phyloP scores from a whole-genome alignment of 2,329 filamentous ascomycete species.

The Ophiostoma fasciatum region DNA sequence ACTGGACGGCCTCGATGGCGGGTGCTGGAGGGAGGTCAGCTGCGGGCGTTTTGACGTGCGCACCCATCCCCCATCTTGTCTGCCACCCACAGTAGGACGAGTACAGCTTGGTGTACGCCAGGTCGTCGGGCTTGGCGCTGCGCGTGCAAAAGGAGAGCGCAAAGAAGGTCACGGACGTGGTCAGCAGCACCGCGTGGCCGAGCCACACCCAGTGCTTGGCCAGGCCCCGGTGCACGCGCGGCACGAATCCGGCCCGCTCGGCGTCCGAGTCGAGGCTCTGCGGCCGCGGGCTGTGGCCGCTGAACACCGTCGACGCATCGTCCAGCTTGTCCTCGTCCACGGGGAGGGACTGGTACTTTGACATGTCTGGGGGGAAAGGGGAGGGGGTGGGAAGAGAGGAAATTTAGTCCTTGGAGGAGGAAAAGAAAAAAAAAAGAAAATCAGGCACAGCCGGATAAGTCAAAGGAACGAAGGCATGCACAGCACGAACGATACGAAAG shows the following conservation, averaged over 20 bases:
- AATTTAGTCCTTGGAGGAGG: neutral
- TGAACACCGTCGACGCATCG: conserved; percentile 3
- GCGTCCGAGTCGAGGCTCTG: conserved; percentile 8
- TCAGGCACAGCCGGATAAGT: neutral
- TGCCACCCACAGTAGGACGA: conserved; percentile 23
- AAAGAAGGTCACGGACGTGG: conserved; percentile 25
- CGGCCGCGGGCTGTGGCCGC: conserved; percentile 3
- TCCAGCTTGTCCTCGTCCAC: conserved; percentile 23
- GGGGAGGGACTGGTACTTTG: conserved; percentile 22
- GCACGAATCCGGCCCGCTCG: conserved; percentile 3
- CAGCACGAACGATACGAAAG: conserved; percentile 1
- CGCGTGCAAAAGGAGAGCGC: conserved; percentile 24
- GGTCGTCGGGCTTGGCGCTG: conserved; percentile 20
- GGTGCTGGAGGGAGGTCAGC: conserved; percentile 29
- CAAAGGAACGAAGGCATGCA: neutral
- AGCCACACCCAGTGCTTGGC: conserved; percentile 24
- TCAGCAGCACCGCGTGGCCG: conserved; percentile 24
- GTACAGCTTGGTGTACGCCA: conserved; percentile 22
- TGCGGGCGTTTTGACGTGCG: too few species aligned
- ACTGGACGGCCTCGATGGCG: conserved; percentile 31
- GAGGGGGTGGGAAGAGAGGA: conserved; percentile 7
- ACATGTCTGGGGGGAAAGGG: conserved; percentile 15
- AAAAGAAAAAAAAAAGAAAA: neutral
- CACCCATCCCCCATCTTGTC: neutral
- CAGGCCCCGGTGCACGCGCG: conserved; percentile 2